phyloP scores from a whole-genome alignment of 108 stramenopile species.

The Craspedostauros australis region DNA sequence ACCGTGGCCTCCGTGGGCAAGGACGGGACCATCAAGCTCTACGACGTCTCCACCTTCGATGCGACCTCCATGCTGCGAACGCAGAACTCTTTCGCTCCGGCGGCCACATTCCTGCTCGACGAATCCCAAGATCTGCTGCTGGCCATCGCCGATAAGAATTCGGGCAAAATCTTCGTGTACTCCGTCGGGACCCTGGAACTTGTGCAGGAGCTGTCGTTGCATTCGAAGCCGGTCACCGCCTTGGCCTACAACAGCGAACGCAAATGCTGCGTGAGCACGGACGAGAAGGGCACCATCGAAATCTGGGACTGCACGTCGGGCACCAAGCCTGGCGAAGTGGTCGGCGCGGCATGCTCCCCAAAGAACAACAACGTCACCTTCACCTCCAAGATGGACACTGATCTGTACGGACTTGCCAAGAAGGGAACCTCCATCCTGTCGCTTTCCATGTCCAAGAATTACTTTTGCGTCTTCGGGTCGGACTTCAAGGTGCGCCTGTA shows the following conservation, averaged over 20 bases:
- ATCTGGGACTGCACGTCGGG: constrained; percentile 66
- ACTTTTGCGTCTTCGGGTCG: constrained; percentile 73
- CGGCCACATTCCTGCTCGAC: constrained; percentile 39
- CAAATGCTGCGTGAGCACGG: constrained; percentile 69
- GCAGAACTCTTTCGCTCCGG: constrained; percentile 20
- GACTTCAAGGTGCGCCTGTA: constrained; percentile 87
- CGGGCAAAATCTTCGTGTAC: constrained; percentile 45
- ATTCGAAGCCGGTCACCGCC: constrained; percentile 74
- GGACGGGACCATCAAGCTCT: constrained; percentile 85
- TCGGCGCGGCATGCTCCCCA: constrained; percentile 23
- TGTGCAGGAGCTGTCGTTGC: constrained; percentile 56
- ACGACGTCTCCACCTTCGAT: constrained; percentile 90
- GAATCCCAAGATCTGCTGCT: constrained; percentile 26
- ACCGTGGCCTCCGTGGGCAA: constrained; percentile 71
- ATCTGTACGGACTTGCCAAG: constrained; percentile 85
- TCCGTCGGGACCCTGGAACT: constrained; percentile 38
- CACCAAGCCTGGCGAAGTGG: constrained; percentile 7
- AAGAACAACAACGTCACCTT: constrained; percentile 31
- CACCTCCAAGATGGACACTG: constrained; percentile 81
- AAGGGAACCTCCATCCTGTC: constrained; percentile 72
- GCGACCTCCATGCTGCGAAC: constrained; percentile 30
- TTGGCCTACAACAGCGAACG: constrained; percentile 56
- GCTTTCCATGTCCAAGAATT: constrained; percentile 35
- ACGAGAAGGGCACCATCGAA: constrained; percentile 89
- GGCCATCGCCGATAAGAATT: constrained; percentile 15